Conservation (phyloP, 805 yeast species). For the Pichia scutulata region DNA sequence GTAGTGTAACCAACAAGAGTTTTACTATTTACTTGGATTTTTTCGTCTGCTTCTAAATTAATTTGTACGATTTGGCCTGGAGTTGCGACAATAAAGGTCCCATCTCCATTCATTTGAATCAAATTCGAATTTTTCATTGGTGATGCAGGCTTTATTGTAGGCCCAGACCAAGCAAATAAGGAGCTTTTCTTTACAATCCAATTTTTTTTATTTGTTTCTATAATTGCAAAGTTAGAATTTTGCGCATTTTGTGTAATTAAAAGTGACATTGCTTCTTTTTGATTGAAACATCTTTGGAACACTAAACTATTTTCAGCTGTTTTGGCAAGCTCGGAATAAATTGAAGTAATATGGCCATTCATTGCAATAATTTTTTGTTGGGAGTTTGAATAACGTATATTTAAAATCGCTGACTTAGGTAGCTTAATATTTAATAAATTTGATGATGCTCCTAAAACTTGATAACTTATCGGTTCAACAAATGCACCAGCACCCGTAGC, state of each 20-base stretch:
- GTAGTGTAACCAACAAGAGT: conserved; percentile 33
- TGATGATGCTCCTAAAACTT: conserved; percentile 33
- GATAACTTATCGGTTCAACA: conserved; percentile 35
- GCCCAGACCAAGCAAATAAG: conserved; percentile 42
- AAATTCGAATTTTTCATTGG: conserved; percentile 4
- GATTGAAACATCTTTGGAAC: conserved; percentile 30
- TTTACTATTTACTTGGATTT: conserved; percentile 32
- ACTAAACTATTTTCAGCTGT: conserved; percentile 14
- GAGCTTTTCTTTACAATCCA: conserved; percentile 34
- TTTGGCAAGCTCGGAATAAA: conserved; percentile 24
- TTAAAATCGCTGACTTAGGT: conserved; percentile 35
- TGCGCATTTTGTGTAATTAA: conserved; percentile 30
- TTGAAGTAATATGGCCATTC: conserved; percentile 33
- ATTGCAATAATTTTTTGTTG: conserved; percentile 36
- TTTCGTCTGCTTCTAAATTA: conserved; percentile 30
- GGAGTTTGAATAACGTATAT: conserved; percentile 29
- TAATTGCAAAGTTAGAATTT: conserved; percentile 29
- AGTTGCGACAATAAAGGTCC: conserved; percentile 33
- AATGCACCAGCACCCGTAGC: conserved; percentile 41
- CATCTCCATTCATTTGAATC: conserved; percentile 28
- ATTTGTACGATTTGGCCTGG: conserved; percentile 34
- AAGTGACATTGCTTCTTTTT: conserved; percentile 25
- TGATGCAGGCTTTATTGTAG: conserved; percentile 3
- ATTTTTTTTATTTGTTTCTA: conserved; percentile 15
- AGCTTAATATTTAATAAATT: conserved; percentile 35